Evolutionary conservation across 192 early-diverging fungal species (phyloP), one percentile per base, ranked within the genome.

Genomic region (Borealophlyctis nickersoniae): DNA sequence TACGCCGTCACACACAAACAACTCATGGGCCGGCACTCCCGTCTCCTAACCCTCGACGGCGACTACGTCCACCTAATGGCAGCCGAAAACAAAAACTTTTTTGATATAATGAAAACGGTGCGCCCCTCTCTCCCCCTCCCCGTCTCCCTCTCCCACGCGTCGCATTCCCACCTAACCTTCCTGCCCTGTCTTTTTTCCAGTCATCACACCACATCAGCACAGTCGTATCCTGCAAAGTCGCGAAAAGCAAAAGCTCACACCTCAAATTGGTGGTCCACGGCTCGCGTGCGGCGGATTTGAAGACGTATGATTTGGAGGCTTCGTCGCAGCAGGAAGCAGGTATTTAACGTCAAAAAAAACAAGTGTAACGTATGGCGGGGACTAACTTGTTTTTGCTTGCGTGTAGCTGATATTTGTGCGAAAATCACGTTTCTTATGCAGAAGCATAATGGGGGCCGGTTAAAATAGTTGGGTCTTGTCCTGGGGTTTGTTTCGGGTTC

Each of bases 31-130:
- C 78, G 80, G 45, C 86, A 90, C 49, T 91, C 94, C 53, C 86
- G 92, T 32, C 73, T 86, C 26, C 79, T 98, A n/a, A 93, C 92
- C 0, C 92, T 98, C 62, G 94, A 97, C 72, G 96, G 94, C 9
- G 93, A 94, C 49, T 89, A 93, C 51, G 86, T 98, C 28, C 88
- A 94, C 57, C 77, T 98, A 36, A 91, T 91, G 85, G 88, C 90
- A 0, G 77, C 89, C 2, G 93, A 94, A 51, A 81, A 83, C 23
- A 87, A 81, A 60, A 80, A 85, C 30, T 77, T 92, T 58, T 90
- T 93, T 64, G 90, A 95, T 66, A 81, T 85, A 28, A 86, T 88
- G 52, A 94, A 94, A 76, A 90, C 89, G 29, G 86, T 89, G 33
- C 69, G 77, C 39, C 3, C 24, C 27, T 49, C 35, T 26, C 19